Conservation (phyloP, 371 early-diverging fungal species). For the Apophysomyces elegans region DNA sequence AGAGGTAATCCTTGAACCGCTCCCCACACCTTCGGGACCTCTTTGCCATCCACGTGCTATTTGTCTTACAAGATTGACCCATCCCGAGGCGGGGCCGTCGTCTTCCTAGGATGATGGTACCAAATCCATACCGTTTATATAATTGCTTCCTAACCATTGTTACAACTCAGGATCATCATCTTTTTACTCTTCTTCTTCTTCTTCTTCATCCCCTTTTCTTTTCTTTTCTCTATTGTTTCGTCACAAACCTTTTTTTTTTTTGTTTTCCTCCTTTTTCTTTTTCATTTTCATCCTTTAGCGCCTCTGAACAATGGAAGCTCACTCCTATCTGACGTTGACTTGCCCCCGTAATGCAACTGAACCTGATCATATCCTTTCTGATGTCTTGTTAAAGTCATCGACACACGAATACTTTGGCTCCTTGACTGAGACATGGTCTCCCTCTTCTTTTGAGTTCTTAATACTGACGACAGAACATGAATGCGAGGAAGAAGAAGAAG, state of each 20-base stretch:
- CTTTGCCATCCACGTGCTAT: neutral
- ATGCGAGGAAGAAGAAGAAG: slow-evolving; percentile 1
- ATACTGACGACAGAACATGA: slow-evolving; percentile 2
- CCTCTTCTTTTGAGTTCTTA: slow-evolving; percentile 1
- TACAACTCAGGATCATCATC: slow-evolving; percentile 1
- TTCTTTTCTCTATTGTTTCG: neutral
- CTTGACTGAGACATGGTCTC: slow-evolving; percentile 3
- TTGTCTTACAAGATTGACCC: slow-evolving; percentile 2
- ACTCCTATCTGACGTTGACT: slow-evolving; percentile 8
- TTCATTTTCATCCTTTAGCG: neutral
- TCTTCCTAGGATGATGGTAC: slow-evolving; percentile 9
- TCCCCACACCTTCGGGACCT: neutral
- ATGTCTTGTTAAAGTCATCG: neutral
- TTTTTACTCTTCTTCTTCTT: neutral
- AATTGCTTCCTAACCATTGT: neutral
- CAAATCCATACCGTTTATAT: neutral
- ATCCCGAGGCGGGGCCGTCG: neutral
- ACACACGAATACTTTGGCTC: neutral
- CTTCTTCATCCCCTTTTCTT: neutral
- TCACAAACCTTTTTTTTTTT: neutral
- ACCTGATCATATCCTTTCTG: neutral
- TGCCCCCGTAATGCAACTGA: slow-evolving; percentile 6
- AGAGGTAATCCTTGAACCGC: too few relatives aligned
- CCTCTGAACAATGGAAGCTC: slow-evolving; percentile 1
- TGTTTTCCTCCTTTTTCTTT: neutral